Percentiles rank a stretch among this genome's conserved stretches.
phyloP scores from a whole-genome alignment of 2,329 filamentous ascomycete genomes.

The Arthrobotrys sinensis region DNA sequence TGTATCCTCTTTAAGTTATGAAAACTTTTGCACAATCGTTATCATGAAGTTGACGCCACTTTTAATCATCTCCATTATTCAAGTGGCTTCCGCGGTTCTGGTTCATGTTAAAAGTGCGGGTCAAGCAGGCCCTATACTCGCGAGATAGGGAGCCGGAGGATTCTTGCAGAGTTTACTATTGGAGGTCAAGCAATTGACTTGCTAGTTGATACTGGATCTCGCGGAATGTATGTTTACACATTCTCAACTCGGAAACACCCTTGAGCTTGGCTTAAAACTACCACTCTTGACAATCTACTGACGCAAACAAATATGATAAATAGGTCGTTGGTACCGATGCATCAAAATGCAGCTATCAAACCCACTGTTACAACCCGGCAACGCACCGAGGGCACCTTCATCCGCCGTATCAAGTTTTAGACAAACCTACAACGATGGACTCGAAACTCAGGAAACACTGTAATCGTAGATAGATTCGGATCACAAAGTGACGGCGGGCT shows the following conservation, averaged over 20 bases:
- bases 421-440: slow-evolving; percentile 29
- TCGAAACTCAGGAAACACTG: neutral
- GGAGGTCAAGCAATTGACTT: slow-evolving; percentile 31
- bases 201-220: slow-evolving; percentile 31
- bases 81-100: slow-evolving; percentile 8
- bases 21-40: too few relatives aligned
- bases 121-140: slow-evolving; percentile 15
- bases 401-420: slow-evolving; percentile 32
- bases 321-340: slow-evolving; percentile 35
- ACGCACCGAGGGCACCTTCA: slow-evolving; percentile 3
- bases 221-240: slow-evolving; percentile 25
- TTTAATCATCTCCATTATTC: neutral
- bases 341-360: slow-evolving; percentile 15
- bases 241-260: neutral
- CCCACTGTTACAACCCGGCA: slow-evolving; percentile 36
- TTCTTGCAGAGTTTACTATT: slow-evolving; percentile 35
- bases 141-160: slow-evolving; percentile 26
- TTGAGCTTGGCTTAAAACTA: neutral
- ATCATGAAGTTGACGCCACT: slow-evolving; percentile 26
- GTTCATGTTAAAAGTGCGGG: slow-evolving; percentile 5
- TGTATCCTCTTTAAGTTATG: too few relatives aligned
- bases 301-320: neutral
- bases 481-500: slow-evolving; percentile 6
- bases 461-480: slow-evolving; percentile 18
- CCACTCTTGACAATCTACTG: neutral